Evolutionary conservation across 768 basidiomycete species (phyloP).

Genomic region (Russula abietina): DNA sequence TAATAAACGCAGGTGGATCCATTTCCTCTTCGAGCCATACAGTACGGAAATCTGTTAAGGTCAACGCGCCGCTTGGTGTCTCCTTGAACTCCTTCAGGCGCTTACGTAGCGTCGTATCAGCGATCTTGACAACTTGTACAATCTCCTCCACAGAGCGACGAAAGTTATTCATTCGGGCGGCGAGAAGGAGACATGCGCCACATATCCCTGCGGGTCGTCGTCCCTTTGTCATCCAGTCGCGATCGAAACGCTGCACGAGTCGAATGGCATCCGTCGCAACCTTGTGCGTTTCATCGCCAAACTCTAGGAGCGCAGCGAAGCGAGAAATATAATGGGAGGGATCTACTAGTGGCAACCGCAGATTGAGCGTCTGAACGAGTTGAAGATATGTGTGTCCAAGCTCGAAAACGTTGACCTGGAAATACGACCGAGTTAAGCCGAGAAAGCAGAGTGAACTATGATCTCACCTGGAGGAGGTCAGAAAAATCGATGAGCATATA

Average conservation of each 20-base stretch:
- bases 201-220: slow-evolving; percentile 96
- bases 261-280: slow-evolving; percentile 92
- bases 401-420: slow-evolving; percentile 93
- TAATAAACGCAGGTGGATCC: slow-evolving; percentile 86
- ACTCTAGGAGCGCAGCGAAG: slow-evolving; percentile 90
- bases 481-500: slow-evolving; percentile 99
- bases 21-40: slow-evolving; percentile 89
- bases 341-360: slow-evolving; percentile 84
- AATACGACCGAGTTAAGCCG: not conserved
- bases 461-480: slow-evolving; percentile 77
- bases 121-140: slow-evolving; percentile 98
- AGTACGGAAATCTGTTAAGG: slow-evolving; percentile 81
- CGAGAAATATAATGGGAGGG: slow-evolving; percentile 96
- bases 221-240: slow-evolving; percentile 97
- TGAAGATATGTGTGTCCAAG: slow-evolving; percentile 95
- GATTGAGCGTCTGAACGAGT: slow-evolving; percentile 79
- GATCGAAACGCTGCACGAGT: slow-evolving; percentile 87
- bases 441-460: not conserved
- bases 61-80: slow-evolving; percentile 79
- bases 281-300: slow-evolving; percentile 87
- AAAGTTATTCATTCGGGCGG: slow-evolving; percentile 98
- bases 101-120: slow-evolving; percentile 91
- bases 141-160: slow-evolving; percentile 89
- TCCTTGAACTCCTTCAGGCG: slow-evolving; percentile 91
- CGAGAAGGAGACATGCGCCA: slow-evolving; percentile 89